These are phyloP conservation scores for Vitis labrusca DNA, from an alignment of 164 flowering plant genomes.

Conservation along the genomic window DNA sequence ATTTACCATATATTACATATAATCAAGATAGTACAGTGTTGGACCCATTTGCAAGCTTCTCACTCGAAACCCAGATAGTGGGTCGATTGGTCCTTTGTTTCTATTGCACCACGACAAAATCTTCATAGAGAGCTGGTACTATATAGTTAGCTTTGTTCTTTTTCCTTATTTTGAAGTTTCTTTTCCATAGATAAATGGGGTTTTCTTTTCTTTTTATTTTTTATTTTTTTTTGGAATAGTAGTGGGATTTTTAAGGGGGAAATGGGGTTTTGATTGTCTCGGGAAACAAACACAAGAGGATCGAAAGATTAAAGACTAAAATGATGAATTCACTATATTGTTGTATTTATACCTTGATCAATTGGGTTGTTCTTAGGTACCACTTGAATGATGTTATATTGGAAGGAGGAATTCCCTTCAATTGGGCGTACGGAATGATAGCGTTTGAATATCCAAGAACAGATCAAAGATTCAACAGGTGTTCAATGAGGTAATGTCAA, in stretches of 20 bases:
- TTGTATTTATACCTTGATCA: neutral
- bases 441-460: conserved; percentile 19
- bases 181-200: too few relatives aligned
- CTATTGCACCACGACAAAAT: conserved; percentile 11
- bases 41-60: conserved; percentile 28
- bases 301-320: neutral
- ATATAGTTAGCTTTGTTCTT: too few relatives aligned
- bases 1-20: too few relatives aligned
- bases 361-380: conserved; percentile 13
- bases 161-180: too few relatives aligned
- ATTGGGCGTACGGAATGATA: conserved; percentile 33
- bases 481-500: conserved; percentile 30
- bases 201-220: too few relatives aligned
- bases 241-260: too few relatives aligned
- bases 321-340: neutral
- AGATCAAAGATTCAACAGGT: conserved; percentile 26
- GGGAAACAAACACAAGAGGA: too few relatives aligned
- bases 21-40: conserved; percentile 6
- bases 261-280: too few relatives aligned
- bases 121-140: conserved; percentile 11
- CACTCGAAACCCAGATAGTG: neutral
- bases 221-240: too few relatives aligned
- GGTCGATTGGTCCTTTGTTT: conserved; percentile 9
- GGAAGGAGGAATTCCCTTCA: conserved; percentile 42
- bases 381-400: conserved; percentile 36